These are phyloP conservation scores for Novymonas esmeraldas DNA, from an alignment of 208 protist genomes.

Conservation along the genomic window DNA sequence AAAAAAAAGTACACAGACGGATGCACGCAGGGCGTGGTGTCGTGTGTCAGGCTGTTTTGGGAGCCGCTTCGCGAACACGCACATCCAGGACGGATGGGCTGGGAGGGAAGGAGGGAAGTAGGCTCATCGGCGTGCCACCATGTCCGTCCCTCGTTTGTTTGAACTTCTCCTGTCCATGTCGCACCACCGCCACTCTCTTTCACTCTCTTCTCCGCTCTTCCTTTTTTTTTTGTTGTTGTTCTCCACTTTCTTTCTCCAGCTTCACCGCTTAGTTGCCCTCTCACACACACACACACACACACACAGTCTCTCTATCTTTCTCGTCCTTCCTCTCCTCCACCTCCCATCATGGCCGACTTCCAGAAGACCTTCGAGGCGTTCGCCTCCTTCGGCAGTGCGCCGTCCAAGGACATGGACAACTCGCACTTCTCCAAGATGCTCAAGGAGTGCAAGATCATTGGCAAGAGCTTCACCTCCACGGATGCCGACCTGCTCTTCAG, in stretches of 20 bases:
- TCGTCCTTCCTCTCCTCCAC: neutral
- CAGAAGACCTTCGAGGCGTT: constrained; percentile 82
- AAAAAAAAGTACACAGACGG: no score
- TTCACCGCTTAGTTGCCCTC: neutral
- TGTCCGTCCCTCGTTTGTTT: neutral
- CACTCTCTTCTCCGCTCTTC: neutral
- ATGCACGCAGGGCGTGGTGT: no score
- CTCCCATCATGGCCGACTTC: constrained; percentile 39
- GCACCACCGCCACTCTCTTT: neutral
- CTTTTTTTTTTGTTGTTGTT: neutral
- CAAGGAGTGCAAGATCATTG: constrained; percentile 91
- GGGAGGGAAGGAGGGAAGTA: no score
- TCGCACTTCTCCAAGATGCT: constrained; percentile 92
- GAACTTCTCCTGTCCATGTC: neutral
- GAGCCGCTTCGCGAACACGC: no score
- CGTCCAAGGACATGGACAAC: constrained; percentile 92
- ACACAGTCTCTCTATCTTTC: constrained; percentile 1
- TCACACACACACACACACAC: neutral
- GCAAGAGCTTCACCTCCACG: constrained; percentile 87
- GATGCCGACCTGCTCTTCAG: constrained; percentile 92
- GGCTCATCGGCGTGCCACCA: no score
- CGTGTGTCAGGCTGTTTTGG: no score
- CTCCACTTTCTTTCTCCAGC: neutral
- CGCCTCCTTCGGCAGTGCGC: constrained; percentile 84
- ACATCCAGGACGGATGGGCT: no score